Conservation (phyloP, 768 basidiomycete genomes). For the Phlebiopsis gigantea region DNA sequence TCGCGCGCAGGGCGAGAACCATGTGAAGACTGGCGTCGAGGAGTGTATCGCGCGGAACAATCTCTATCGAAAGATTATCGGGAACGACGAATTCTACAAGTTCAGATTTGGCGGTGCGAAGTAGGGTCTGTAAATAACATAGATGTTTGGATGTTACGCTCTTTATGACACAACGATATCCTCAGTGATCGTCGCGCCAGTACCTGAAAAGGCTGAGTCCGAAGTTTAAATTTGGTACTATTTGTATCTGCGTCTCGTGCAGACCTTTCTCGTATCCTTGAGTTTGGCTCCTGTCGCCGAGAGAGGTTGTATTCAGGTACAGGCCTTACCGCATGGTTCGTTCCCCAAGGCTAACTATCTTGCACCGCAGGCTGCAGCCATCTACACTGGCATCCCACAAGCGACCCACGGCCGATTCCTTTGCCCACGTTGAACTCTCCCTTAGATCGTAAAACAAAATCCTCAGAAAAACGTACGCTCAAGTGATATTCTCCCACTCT, state of each 20-base stretch:
- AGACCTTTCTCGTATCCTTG: too few relatives aligned
- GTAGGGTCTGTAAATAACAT: too few relatives aligned
- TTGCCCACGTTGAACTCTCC: conserved; percentile 42
- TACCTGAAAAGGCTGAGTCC: too few relatives aligned
- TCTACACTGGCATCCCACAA: conserved; percentile 48
- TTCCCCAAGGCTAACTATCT: too few relatives aligned
- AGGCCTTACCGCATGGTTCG: too few relatives aligned
- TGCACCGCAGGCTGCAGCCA: conserved; percentile 38
- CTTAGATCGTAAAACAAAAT: conserved; percentile 36
- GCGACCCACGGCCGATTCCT: conserved; percentile 41
- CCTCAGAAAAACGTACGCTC: conserved; percentile 38
- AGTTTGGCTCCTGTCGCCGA: too few relatives aligned
- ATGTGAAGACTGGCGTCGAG: conserved; percentile 29
- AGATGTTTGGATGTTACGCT: too few relatives aligned
- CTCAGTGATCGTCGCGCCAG: too few relatives aligned
- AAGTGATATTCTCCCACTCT: not conserved
- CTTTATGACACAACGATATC: too few relatives aligned
- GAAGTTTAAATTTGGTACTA: too few relatives aligned
- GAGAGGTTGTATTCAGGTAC: too few relatives aligned
- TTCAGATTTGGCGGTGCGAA: not conserved
- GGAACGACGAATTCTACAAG: not conserved
- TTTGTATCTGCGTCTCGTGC: too few relatives aligned
- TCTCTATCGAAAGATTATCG: conserved; percentile 11
- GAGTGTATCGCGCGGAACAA: conserved; percentile 28
- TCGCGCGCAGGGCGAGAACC: conserved; percentile 29